A percentile compares a stretch with the other conserved stretches of the same genome.
phyloP scores from a whole-genome alignment of 345 rosid species.

The Lepidium africanum region DNA sequence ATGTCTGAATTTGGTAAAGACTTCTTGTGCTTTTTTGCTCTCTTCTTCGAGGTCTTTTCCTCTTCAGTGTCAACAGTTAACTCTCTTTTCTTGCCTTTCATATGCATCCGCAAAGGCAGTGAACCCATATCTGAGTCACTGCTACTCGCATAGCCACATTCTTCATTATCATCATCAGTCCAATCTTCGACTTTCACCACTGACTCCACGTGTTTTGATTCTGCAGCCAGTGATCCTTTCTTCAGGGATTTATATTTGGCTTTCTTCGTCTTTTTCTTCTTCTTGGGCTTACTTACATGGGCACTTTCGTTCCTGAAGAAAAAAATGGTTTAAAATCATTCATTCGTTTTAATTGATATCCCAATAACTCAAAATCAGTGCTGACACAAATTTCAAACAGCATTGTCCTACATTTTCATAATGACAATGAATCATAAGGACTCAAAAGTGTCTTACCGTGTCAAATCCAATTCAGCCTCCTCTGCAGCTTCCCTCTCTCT shows the following conservation, averaged over 20 bases:
- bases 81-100: constrained; percentile 64
- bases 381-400: background rate
- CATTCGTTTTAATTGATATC: background rate
- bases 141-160: constrained; percentile 37
- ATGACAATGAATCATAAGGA: constrained; percentile 4
- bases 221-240: constrained; percentile 74
- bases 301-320: constrained; percentile 51
- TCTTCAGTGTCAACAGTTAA: constrained; percentile 36
- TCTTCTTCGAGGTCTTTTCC: constrained; percentile 57
- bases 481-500: constrained; percentile 69
- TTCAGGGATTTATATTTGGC: constrained; percentile 86
- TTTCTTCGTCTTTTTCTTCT: constrained; percentile 89
- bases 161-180: constrained; percentile 39
- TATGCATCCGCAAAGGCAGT: constrained; percentile 35
- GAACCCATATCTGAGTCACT: constrained; percentile 45
- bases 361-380: background rate
- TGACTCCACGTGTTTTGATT: constrained; percentile 49
- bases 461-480: constrained; percentile 34
- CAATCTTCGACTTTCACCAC: constrained; percentile 37
- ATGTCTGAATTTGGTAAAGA: constrained; percentile 35
- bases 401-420: constrained; percentile 5
- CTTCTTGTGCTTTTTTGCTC: constrained; percentile 64
- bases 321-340: background rate
- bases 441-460: constrained; percentile 51
- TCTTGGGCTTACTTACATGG: constrained; percentile 49